Conservation (phyloP, 345 rosid genomes). For the Psidium guajava region DNA sequence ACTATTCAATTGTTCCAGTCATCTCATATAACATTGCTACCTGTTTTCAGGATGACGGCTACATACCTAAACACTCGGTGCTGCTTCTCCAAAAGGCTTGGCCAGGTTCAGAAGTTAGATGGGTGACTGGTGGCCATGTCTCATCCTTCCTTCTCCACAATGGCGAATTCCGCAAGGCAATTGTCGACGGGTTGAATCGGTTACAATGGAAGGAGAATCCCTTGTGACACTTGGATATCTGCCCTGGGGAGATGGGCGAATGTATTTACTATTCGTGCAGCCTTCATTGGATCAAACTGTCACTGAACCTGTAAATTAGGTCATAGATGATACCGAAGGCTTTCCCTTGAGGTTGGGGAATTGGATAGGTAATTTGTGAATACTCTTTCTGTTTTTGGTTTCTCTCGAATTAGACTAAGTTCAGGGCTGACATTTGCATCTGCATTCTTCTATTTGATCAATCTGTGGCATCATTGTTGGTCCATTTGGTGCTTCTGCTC, state of each 20-base stretch:
- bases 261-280: background rate
- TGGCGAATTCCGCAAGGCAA: slow-evolving; percentile 74
- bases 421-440: background rate
- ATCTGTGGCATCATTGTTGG: background rate
- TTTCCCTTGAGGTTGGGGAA: background rate
- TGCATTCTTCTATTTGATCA: background rate
- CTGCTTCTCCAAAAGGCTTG: slow-evolving; percentile 95
- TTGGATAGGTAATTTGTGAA: background rate
- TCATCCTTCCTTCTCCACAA: slow-evolving; percentile 81
- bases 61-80: slow-evolving; percentile 91
- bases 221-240: slow-evolving; percentile 17
- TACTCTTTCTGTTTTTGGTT: background rate
- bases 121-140: slow-evolving; percentile 98
- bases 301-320: background rate
- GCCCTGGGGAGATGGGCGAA: background rate
- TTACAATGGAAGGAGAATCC: slow-evolving; percentile 73
- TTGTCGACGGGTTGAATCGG: slow-evolving; percentile 67
- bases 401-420: background rate
- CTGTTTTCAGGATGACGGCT: slow-evolving; percentile 77
- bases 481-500: background rate
- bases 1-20: background rate
- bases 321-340: background rate
- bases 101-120: slow-evolving; percentile 99
- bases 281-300: background rate
- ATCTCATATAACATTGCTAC: background rate